Evolutionary conservation across 345 rosid species (phyloP), one percentile per base, ranked within the genome.

Genomic region (Salix dunnii): DNA sequence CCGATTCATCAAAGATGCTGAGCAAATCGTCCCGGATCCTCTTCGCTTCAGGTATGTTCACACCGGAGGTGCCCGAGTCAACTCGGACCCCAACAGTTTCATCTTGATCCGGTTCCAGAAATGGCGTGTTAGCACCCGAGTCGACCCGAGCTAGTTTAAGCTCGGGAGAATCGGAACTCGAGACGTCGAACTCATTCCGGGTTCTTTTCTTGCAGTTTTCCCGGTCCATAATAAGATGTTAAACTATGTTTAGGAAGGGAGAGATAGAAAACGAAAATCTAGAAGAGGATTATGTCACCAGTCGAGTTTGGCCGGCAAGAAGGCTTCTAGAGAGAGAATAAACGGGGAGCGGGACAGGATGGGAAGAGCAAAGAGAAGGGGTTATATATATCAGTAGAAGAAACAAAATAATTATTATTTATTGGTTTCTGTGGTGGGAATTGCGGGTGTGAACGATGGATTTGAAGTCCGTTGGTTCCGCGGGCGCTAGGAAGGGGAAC

Each of bases 1-100:
- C 88, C 5, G 88, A 38, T n/a, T 90, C 97, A 16, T 94, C 94
- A 6, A 89, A 81, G 40, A 86, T 84, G 76, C 73, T 71, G 21
- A 91, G 81, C 43, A 92, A 82, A 74, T 91, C 93, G 17, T 90
- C 92, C 62, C 84, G 88, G 49, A 89, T 78, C 66, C 84, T 83
- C 81, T 89, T 92, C 64, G 77, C 93, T 36, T 82, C 88, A 0
- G 87, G 90, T 69, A 90, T 82, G 81, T 30, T 74, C 3, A 79
- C 73, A 11, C 30, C 83, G n/a, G 79, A 75, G 61, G 78, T 77
- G 28, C 20, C 28, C 63, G 49, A 31, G 27, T 31, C 53, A 5
- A 66, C 13, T 4, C 11, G 28, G 43, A 11, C 17, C 1, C 7
- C 55, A 3, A 13, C 66, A 6, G 36, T 17, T 7, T 49, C 71